Conservation (phyloP, 2,329 filamentous ascomycete species). For the Nemania sp. region DNA sequence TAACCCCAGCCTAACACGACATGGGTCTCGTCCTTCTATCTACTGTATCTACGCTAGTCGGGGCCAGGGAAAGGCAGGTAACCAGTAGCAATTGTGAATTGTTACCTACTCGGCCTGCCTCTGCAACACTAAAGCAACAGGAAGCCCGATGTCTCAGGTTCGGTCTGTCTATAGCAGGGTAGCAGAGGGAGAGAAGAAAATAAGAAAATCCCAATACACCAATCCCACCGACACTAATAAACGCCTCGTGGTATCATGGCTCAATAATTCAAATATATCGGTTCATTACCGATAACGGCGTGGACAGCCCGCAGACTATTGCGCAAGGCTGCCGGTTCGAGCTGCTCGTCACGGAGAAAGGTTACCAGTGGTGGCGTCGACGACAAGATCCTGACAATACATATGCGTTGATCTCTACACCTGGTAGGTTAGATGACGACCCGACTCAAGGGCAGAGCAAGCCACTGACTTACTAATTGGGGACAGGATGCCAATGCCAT, state of each 20-base stretch:
- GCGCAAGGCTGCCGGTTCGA: constrained; percentile 25
- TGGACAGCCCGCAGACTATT: constrained; percentile 34
- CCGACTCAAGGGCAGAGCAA: constrained; percentile 36
- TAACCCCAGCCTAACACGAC: constrained; percentile 24
- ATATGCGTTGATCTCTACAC: background rate
- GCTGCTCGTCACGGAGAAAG: constrained; percentile 5
- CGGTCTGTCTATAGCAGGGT: background rate
- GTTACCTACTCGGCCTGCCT: constrained; percentile 8
- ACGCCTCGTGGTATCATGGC: constrained; percentile 22
- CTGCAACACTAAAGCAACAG: constrained; percentile 20
- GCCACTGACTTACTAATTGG: constrained; percentile 33
- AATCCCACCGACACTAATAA: constrained; percentile 15
- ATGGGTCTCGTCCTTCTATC: constrained; percentile 10
- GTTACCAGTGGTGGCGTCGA: constrained; percentile 9
- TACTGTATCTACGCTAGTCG: background rate
- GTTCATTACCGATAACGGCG: constrained; percentile 10
- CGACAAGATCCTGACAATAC: constrained; percentile 10
- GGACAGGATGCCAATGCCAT: constrained; percentile 37
- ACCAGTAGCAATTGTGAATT: background rate
- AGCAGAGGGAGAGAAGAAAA: constrained; percentile 5
- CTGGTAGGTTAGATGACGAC: constrained; percentile 21
- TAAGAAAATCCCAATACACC: background rate
- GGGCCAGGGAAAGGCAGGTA: background rate
- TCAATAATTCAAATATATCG: constrained; percentile 18
- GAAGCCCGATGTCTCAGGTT: constrained; percentile 23